Evolutionary conservation across 495 filamentous ascomycete species (phyloP), one percentile per base, ranked within the genome.

Genomic region (Penicillium lagena): DNA sequence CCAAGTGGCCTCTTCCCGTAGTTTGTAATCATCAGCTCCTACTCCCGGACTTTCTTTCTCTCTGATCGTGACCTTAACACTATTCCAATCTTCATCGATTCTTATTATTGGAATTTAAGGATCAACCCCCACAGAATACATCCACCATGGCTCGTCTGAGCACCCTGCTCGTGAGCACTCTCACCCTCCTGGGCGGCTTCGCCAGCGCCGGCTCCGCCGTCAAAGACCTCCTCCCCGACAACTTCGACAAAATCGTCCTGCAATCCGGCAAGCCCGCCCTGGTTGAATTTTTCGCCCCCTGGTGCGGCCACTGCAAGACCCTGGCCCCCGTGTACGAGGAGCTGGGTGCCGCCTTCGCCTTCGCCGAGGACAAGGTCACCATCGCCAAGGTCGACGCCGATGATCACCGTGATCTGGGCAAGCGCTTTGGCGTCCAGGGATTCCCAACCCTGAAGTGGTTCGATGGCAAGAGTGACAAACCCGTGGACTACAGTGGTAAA

Each of bases 261-360:
- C 77, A 93, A 58, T 90, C 86, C 43, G 89, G 89, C 61, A 97
- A 95, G 73, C 94, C 94, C 28, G 89, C 94, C 0, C 81, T 98
- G 31, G 93, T 98, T 47, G 93, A 98, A 63, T 98, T 98, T 78
- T 98, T 96, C 66, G 93, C 93, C 38, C 93, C 93, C 45, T 98
- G 93, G 93, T 98, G 94, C 66, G 94, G 94, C 37, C 89, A 98
- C 78, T 98, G 93, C 86, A 97, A 97, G 76, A 96, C 70, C 49
- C 86, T 98, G 9, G 94, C 90, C 14, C 93, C 93, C 34, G 72
- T 93, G 42, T 98, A 93, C 65, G 93, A 98, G 64, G 86, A 98
- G 66, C 81, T 98, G n/a, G 91, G 81, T 40, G 64, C 75, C 30
- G 70, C 69, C 40, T 90, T 87, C 62, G 80, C 81, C 33, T 81